Percentiles rank a stretch among this genome's conserved stretches.
These are phyloP conservation scores for Talaromyces adpressus DNA, from an alignment of 495 filamentous ascomycete species.

Conservation along the genomic window DNA sequence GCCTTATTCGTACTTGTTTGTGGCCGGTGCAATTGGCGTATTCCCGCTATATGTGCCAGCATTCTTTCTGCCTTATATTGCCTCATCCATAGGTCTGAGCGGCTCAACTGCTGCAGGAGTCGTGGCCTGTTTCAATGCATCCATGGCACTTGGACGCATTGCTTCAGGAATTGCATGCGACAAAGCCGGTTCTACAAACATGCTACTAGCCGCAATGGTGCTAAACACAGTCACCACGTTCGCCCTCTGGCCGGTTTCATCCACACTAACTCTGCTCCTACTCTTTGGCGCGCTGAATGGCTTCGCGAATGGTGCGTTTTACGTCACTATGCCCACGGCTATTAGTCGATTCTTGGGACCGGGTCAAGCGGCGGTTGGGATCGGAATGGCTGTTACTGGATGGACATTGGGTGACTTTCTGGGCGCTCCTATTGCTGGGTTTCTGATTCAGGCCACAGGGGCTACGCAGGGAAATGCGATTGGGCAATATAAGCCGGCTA, in stretches of 20 bases:
- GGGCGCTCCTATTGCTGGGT: conserved; percentile 42
- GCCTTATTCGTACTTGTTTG: conserved; percentile 16
- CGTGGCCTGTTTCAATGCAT: conserved; percentile 19
- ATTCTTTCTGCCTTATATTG: conserved; percentile 24
- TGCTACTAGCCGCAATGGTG: conserved; percentile 21
- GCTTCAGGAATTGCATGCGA: conserved; percentile 27
- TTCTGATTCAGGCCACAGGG: conserved; percentile 25
- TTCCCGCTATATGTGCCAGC: conserved; percentile 21
- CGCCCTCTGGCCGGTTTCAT: conserved; percentile 35
- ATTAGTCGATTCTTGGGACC: conserved; percentile 36
- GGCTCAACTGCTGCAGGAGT: conserved; percentile 27
- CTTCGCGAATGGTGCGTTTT: conserved; percentile 36
- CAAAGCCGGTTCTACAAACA: conserved; percentile 29
- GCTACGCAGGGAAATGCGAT: conserved; percentile 20
- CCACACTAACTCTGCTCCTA: conserved; percentile 26
- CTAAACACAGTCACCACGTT: conserved; percentile 34
- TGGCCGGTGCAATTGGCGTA: conserved; percentile 21
- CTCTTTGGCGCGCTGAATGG: conserved; percentile 36
- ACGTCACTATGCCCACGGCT: conserved; percentile 40
- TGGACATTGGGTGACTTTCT: conserved; percentile 41
- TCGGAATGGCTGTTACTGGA: conserved; percentile 43
- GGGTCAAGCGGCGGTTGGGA: conserved; percentile 26
- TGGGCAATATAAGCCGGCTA: conserved; percentile 36
- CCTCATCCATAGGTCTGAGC: conserved; percentile 24
- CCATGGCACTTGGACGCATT: conserved; percentile 28